These are phyloP conservation scores for Botrytis aclada DNA, from an alignment of 2,329 filamentous ascomycete species.

Conservation along the genomic window DNA sequence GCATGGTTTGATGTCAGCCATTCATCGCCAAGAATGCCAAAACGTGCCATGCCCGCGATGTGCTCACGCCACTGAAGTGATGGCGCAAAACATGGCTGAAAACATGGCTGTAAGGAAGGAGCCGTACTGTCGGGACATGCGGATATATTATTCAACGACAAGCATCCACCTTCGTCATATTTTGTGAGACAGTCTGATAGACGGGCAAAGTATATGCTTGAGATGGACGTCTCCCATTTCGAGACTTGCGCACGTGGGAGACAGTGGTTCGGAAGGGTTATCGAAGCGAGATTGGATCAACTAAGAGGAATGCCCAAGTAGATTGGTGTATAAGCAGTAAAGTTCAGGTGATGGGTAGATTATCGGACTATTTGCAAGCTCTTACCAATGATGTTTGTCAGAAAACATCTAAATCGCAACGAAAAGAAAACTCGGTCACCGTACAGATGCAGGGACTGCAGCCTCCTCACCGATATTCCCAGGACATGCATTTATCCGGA, in stretches of 20 bases:
- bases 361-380: background rate
- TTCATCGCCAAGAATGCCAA: conserved; percentile 20
- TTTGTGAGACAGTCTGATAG: background rate
- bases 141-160: background rate
- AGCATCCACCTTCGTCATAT: background rate
- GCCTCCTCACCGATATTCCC: conserved; percentile 11
- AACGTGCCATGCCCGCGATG: conserved; percentile 16
- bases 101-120: background rate
- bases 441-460: background rate
- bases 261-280: background rate
- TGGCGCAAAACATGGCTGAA: background rate
- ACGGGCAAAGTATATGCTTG: background rate
- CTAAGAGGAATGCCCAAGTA: no score
- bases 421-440: background rate
- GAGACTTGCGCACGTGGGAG: background rate
- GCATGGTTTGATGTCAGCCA: conserved; percentile 11
- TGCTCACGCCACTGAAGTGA: background rate
- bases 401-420: background rate
- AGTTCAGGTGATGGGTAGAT: background rate
- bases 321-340: background rate
- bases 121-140: background rate
- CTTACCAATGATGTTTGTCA: background rate
- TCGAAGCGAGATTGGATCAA: background rate
- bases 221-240: background rate
- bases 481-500: background rate